These are phyloP conservation scores for Piper betle DNA, from an alignment of 164 flowering plant species.

Conservation along the genomic window DNA sequence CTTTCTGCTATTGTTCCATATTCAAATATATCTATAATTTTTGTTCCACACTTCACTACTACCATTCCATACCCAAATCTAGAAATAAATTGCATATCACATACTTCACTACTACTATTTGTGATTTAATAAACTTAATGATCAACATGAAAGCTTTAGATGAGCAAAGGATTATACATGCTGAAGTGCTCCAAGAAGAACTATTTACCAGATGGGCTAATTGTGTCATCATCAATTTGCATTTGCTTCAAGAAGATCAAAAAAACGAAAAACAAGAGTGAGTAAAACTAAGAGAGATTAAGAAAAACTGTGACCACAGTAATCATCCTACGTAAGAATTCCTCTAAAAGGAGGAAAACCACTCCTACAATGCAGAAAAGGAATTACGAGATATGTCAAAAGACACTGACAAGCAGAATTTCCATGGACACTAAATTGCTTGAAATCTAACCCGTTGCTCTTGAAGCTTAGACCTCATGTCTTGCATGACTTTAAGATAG, in stretches of 20 bases:
- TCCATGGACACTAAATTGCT: not conserved
- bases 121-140: too few relatives aligned
- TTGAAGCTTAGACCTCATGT: slow-evolving; percentile 30
- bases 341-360: not conserved
- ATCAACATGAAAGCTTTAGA: too few relatives aligned
- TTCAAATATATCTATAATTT: too few relatives aligned
- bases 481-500: slow-evolving; percentile 33
- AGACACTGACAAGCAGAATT: not conserved
- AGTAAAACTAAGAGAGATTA: too few relatives aligned
- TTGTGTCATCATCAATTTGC: not conserved
- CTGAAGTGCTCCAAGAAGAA: not conserved
- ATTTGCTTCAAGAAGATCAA: not conserved
- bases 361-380: not conserved
- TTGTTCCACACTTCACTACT: too few relatives aligned
- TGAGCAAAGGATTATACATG: too few relatives aligned
- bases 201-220: not conserved
- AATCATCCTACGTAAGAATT: too few relatives aligned
- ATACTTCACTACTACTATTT: too few relatives aligned
- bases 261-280: not conserved
- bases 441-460: slow-evolving; percentile 38
- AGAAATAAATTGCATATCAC: too few relatives aligned
- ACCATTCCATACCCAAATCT: too few relatives aligned
- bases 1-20: too few relatives aligned
- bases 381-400: not conserved
- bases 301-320: too few relatives aligned